Conservation (phyloP, 441 rosid species). For the Lagerstroemia fauriei region DNA sequence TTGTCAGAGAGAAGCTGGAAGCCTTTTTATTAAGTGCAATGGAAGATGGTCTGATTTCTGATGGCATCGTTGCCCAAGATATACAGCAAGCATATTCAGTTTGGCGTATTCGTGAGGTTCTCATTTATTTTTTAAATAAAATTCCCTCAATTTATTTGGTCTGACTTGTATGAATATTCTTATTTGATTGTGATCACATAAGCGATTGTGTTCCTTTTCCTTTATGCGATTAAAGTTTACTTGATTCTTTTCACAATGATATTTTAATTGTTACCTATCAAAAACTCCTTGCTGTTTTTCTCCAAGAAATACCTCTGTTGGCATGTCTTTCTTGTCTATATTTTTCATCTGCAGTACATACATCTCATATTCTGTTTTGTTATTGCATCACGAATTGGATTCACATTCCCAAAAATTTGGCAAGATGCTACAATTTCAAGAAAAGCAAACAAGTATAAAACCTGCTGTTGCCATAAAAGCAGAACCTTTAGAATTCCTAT, state of each 20-base stretch:
- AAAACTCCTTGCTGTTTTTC: not conserved
- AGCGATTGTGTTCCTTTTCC: not conserved
- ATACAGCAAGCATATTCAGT: slow-evolving; percentile 81
- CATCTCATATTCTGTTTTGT: not conserved
- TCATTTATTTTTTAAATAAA: not conserved
- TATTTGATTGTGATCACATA: not conserved
- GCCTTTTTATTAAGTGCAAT: slow-evolving; percentile 71
- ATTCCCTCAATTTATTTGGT: not conserved
- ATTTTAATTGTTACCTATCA: not conserved
- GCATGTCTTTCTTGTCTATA: not conserved
- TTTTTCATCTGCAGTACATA: not conserved
- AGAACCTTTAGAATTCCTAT: not conserved
- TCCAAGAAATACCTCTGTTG: not conserved
- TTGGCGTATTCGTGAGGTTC: slow-evolving; percentile 71
- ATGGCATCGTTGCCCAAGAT: slow-evolving; percentile 92
- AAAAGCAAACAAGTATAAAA: not conserved
- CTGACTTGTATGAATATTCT: not conserved
- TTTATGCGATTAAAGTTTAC: not conserved
- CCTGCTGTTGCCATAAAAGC: not conserved
- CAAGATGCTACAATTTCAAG: not conserved
- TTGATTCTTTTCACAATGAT: not conserved
- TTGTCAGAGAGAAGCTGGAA: slow-evolving; percentile 83
- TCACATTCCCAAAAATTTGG: not conserved
- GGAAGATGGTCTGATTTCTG: slow-evolving; percentile 80
- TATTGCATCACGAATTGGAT: not conserved